Evolutionary conservation across 768 basidiomycete genomes (phyloP), one percentile per base, ranked within the genome.

Genomic region (Paxillus involutus): DNA sequence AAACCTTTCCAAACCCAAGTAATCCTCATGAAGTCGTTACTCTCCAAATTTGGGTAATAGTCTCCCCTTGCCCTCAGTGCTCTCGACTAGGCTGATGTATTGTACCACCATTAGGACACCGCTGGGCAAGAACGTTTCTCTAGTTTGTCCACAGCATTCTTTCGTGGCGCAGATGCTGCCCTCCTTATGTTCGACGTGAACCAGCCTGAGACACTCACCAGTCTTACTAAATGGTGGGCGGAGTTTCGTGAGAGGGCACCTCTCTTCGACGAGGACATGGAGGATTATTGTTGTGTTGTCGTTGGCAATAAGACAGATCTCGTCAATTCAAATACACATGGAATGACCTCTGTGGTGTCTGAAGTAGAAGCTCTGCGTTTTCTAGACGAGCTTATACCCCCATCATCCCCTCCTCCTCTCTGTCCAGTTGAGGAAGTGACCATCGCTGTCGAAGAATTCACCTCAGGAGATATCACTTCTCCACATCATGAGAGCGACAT

Each of bases 41-140:
- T 9, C 72, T 94, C 53, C 87, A 90, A 68, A 89, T 84, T 36
- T 85, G 83, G 83, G 83, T 81, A 61, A 69, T 74, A 50, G 44
- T 35, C 17, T 36, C 52, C 26, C 53, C 14, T 26, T 56, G 17
- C 44, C 5, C 47, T 16, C 51, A 2, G 21, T 40, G 33, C 4
- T 33, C 5, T 55, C 47, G 21, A 3, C 47, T 54, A 46, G 26
- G 37, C 49, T 59, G 43, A 57, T 44, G n/a, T 49, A 36, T 47
- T 42, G 29, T 51, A 9, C 36, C 17, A 40, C 41, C 19, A 45
- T 54, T 59, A 91, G 86, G 91, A 93, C 63, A 92, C 89, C 0
- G 89, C 90, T 1, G 91, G 92, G 2, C 92, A 94, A 67, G 91
- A 94, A 63, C 82, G 92, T 5, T 94, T 94, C 73, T 90, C 90